phyloP scores from a whole-genome alignment of 352 stramenopile genomes.

The Globisporangium paddicum region DNA sequence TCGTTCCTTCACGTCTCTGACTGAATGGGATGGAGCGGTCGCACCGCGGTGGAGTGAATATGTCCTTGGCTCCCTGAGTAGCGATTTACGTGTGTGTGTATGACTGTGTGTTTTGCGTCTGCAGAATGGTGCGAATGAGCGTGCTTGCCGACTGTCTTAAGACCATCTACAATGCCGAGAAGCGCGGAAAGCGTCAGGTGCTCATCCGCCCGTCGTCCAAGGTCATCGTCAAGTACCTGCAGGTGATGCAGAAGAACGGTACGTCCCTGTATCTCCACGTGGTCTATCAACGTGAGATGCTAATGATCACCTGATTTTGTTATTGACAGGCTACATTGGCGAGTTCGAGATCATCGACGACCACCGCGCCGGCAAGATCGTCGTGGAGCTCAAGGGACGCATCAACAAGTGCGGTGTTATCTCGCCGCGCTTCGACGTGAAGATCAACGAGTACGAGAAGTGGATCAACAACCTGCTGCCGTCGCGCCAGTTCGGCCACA shows the following conservation, averaged over 20 bases:
- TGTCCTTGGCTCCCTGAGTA: conserved; percentile 53
- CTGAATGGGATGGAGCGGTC: neutral
- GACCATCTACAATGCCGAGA: conserved; percentile 99
- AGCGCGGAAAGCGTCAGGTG: conserved; percentile 99
- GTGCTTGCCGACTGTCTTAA: conserved; percentile 99
- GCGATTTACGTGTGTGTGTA: conserved; percentile 37
- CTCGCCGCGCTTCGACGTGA: conserved; percentile 98
- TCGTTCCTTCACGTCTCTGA: conserved; percentile 8
- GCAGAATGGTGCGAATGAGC: conserved; percentile 99
- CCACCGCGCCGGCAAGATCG: conserved; percentile 99
- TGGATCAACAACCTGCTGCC: conserved; percentile 99
- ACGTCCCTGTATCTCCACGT: conserved; percentile 28
- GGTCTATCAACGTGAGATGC: no score
- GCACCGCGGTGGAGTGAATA: conserved; percentile 29
- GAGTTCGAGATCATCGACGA: conserved; percentile 99
- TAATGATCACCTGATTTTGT: no score
- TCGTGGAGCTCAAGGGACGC: conserved; percentile 96
- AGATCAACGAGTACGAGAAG: conserved; percentile 97
- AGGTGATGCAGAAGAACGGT: conserved; percentile 99
- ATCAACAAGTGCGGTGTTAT: conserved; percentile 99
- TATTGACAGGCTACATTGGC: conserved; percentile 96
- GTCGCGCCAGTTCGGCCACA: conserved; percentile 98
- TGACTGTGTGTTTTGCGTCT: conserved; percentile 13
- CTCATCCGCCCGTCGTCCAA: conserved; percentile 99
- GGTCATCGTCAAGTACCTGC: conserved; percentile 99